Base-by-base conservation (phyloP, 2,329 filamentous ascomycete genomes). In the Pseudogymnoascus sp. region DNA sequence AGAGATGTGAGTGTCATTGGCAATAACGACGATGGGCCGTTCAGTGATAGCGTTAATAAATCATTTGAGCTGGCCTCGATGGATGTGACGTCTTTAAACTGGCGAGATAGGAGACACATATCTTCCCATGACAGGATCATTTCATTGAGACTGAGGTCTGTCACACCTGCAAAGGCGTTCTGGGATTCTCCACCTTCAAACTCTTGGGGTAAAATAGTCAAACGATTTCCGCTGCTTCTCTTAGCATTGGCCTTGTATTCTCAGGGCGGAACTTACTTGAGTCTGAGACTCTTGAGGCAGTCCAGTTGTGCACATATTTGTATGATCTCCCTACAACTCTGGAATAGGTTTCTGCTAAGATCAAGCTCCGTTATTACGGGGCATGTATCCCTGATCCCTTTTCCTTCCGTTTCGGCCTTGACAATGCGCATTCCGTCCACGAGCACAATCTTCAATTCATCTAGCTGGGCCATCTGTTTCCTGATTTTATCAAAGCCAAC, bases 401-500 rank as follows among this genome's bases (percentile, higher is more conserved):
- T 74, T n/a, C 67, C 72, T 33, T 67, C 63, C 8, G 66, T 74
- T 16, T 74, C 71, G 2, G 71, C 74, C 10, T 74, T 72, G 60
- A 73, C 74, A 65, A 97, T 82, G 60, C 84, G 80, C 71, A 91
- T 76, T 12, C 88, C 87, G 75, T 97, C 92, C 6, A 99, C 79
- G 39, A 97, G 84, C 59, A 95, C 86, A 62, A 92, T 86, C 67
- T 83, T 87, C 64, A 97, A 81, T 69, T 94, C 90, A 62, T 87
- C 79, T 33, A 97, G 79, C 71, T 88, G 80, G 68, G 92, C 88
- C 70, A 95, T 86, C 74, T 92, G 85, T 67, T 83, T 83, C 45
- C 89, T 85, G 67, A 97, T 91, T 79, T 97, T 97, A 68, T 96
- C 92, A 69, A 97, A 97, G 31, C 94, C 94, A 35, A 97, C 85